phyloP scores from a whole-genome alignment of 2,329 filamentous ascomycete genomes.

The Aspergillus sp. region DNA sequence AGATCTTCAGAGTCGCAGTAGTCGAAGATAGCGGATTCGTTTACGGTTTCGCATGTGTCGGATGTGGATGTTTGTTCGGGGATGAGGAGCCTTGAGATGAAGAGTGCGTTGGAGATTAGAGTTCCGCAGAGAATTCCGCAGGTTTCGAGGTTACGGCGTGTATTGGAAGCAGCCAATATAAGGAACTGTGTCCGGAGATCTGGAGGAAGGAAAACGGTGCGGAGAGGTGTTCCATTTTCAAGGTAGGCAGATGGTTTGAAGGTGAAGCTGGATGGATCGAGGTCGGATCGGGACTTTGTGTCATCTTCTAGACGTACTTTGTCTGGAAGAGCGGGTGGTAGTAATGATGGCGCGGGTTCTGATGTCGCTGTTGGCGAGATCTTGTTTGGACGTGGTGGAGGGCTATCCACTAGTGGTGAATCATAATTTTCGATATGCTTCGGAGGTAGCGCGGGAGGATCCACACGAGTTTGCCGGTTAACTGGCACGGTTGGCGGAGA shows the following conservation, averaged over 20 bases:
- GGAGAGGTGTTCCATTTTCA: slow-evolving; percentile 79
- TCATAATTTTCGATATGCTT: slow-evolving; percentile 18
- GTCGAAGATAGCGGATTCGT: slow-evolving; percentile 77
- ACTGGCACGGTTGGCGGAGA: slow-evolving; percentile 15
- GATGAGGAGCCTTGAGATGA: slow-evolving; percentile 80
- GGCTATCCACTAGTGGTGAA: slow-evolving; percentile 12
- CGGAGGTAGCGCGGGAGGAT: slow-evolving; percentile 34
- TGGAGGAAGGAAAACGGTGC: slow-evolving; percentile 78
- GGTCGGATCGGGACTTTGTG: slow-evolving; percentile 14
- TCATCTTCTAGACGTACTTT: slow-evolving; percentile 17
- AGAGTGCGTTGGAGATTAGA: slow-evolving; percentile 84
- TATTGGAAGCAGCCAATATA: slow-evolving; percentile 67
- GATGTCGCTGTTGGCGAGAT: slow-evolving; percentile 1
- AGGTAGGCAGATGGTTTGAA: slow-evolving; percentile 82
- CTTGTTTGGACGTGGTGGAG: slow-evolving; percentile 23
- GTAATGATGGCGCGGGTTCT: slow-evolving; percentile 1
- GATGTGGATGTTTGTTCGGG: slow-evolving; percentile 84
- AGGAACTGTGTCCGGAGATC: slow-evolving; percentile 70
- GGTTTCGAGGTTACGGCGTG: slow-evolving; percentile 75
- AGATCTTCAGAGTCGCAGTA: slow-evolving; percentile 81
- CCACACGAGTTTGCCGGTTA: slow-evolving; percentile 12
- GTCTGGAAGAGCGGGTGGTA: slow-evolving; percentile 17
- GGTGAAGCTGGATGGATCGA: slow-evolving; percentile 55
- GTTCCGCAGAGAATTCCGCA: slow-evolving; percentile 92
- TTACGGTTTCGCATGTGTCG: slow-evolving; percentile 91